Evolutionary conservation across 2,329 filamentous ascomycete genomes (phyloP), one percentile per base, ranked within the genome.

Genomic region (Gnomoniopsis sp.): DNA sequence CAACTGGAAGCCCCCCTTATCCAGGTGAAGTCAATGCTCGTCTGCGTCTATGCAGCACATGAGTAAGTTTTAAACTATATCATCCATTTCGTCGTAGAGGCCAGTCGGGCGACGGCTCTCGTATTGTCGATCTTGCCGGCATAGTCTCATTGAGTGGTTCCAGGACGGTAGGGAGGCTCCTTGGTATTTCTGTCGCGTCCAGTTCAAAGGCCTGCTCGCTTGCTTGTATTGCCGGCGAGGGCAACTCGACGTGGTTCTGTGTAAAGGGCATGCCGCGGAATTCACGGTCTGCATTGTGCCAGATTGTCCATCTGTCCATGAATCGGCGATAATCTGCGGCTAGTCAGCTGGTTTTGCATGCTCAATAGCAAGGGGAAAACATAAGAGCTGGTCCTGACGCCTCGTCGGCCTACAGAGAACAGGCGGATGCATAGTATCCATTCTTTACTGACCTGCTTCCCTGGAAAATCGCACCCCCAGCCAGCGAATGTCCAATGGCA

Each of bases 381-480:
- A n/a, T n/a, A n/a, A n/a, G 34, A 36, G 8, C 15, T 36, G 34
- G 34, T 15, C 34, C 7, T 8, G 8, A 36, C 34, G 34, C 8
- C 36, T 41, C 14, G 6, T 4, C 14, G 36, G 36, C 26, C 8
- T 30, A 4, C 8, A 30, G 8, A 30, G 8, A 30, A 30, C 57
- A 6, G 36, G 17, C 34, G n/a, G 49, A 6, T 2, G 15, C 30
- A 33, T 12, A 26, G 26, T 30, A 11, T 6, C 6, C n/a, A n/a
- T n/a, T n/a, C n/a, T n/a, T 50, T 17, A 58, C 70, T 67, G 69
- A 80, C 79, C 79, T 64, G 77, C 74, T 30, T 74, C 70, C 47
- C 75, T 72, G 46, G 75, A 79, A 62, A 82, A 82, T 55, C 81
- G 79, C 47, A 82, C 74, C 6, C 76, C 76, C 30, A 82, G 69